Percentiles rank a stretch among this genome's conserved stretches.
Conservation (phyloP, 1,139 yeast genomes). For the Wickerhamomyces sp. region DNA sequence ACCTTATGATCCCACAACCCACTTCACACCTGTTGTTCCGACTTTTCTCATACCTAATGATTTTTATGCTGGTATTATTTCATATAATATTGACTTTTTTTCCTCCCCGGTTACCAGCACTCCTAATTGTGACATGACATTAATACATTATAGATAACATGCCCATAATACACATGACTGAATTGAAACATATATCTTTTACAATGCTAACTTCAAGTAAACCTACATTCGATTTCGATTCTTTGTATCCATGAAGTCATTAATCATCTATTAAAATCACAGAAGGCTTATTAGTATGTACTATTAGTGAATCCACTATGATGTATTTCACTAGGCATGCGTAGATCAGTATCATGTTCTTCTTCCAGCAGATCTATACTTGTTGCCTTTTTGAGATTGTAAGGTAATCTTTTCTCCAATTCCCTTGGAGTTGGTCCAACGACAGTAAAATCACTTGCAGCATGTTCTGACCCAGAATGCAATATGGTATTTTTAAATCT, state of each 20-base stretch:
- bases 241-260: not conserved
- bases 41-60: no score
- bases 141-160: not conserved
- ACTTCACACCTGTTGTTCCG: no score
- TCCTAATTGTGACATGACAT: not conserved
- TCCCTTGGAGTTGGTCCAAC: constrained; percentile 16
- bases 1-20: no score
- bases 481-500: constrained; percentile 31
- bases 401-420: constrained; percentile 15
- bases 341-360: not conserved
- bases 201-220: no score
- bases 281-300: not conserved
- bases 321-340: not conserved
- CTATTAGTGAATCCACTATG: not conserved
- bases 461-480: not conserved
- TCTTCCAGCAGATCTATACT: not conserved
- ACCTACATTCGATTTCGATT: not conserved
- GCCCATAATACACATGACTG: not conserved
- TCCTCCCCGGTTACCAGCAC: not conserved
- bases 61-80: not conserved
- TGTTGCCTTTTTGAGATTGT: constrained; percentile 1
- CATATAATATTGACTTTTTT: no score
- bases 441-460: constrained; percentile 17
- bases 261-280: not conserved
- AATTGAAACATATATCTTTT: not conserved